phyloP scores from a whole-genome alignment of 768 basidiomycete genomes.

The Tulasnella sp. region DNA sequence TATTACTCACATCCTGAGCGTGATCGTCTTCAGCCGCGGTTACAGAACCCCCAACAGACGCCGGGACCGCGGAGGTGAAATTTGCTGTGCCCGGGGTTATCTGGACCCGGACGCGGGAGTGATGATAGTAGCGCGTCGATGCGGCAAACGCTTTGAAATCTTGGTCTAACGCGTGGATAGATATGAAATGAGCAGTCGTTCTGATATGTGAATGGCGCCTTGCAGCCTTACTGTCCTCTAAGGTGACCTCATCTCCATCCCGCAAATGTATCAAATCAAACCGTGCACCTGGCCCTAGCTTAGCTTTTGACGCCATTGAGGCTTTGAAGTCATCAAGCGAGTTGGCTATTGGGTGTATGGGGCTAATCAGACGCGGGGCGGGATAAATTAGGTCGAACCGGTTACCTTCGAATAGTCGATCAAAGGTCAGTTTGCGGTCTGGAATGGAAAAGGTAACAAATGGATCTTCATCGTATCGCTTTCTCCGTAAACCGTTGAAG shows the following conservation, averaged over 20 bases:
- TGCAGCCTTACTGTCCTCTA: slow-evolving; percentile 57
- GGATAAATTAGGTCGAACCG: slow-evolving; percentile 7
- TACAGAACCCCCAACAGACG: not conserved
- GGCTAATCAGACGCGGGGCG: slow-evolving; percentile 3
- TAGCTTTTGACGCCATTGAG: slow-evolving; percentile 51
- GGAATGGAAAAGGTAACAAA: slow-evolving; percentile 32
- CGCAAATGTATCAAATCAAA: slow-evolving; percentile 43
- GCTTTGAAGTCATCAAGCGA: slow-evolving; percentile 47
- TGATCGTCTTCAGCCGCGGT: not conserved
- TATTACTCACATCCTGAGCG: not conserved
- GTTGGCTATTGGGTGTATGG: slow-evolving; percentile 34
- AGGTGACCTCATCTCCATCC: slow-evolving; percentile 41
- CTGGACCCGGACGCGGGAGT: not conserved
- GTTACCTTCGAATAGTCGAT: slow-evolving; percentile 34
- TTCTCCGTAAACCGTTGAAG: slow-evolving; percentile 19
- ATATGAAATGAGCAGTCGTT: not conserved
- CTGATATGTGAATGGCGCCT: not conserved
- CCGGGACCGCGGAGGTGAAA: not conserved
- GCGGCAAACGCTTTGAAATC: slow-evolving; percentile 7
- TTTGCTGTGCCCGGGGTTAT: not conserved
- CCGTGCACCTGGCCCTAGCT: slow-evolving; percentile 29
- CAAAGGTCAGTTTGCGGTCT: slow-evolving; percentile 26
- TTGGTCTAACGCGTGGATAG: not conserved
- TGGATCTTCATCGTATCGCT: slow-evolving; percentile 20
- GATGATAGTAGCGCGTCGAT: slow-evolving; percentile 1